These are phyloP conservation scores for Lichtheimia corymbifera DNA, from an alignment of 371 early-diverging fungal species.

Conservation along the genomic window DNA sequence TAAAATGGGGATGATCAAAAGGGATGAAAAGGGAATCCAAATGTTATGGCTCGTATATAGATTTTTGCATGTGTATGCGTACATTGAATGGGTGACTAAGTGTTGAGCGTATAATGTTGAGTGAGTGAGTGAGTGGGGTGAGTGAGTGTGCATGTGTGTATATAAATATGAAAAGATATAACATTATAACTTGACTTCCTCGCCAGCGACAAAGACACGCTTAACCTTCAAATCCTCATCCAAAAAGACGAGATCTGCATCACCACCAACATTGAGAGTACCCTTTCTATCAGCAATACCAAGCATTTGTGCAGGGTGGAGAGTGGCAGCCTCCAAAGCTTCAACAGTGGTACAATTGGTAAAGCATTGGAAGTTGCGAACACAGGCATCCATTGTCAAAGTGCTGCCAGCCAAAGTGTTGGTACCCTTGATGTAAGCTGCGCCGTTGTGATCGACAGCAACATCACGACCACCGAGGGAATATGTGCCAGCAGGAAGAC, in stretches of 20 bases:
- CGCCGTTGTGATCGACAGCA: constrained; percentile 57
- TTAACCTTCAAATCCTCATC: constrained; percentile 68
- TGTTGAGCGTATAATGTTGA: background rate
- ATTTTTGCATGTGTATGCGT: no score
- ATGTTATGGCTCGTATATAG: no score
- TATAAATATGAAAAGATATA: background rate
- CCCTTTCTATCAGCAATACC: constrained; percentile 78
- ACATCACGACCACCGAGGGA: constrained; percentile 63
- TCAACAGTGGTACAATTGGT: constrained; percentile 80
- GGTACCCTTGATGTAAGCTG: constrained; percentile 81
- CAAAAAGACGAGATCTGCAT: constrained; percentile 81
- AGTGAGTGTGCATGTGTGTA: background rate
- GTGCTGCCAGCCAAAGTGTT: constrained; percentile 80
- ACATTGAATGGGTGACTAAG: no score
- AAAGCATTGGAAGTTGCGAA: constrained; percentile 79
- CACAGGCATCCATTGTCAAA: constrained; percentile 72
- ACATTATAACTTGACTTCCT: constrained; percentile 51
- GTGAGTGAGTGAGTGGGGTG: no score
- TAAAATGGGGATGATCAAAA: no score
- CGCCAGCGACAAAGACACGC: constrained; percentile 75
- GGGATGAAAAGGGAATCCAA: no score
- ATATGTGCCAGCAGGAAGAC: constrained; percentile 75
- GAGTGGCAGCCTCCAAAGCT: constrained; percentile 83
- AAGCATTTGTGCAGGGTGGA: constrained; percentile 79
- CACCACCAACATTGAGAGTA: constrained; percentile 72